These are phyloP conservation scores for Phytophthora litchii DNA, from an alignment of 352 stramenopile genomes.

Conservation along the genomic window DNA sequence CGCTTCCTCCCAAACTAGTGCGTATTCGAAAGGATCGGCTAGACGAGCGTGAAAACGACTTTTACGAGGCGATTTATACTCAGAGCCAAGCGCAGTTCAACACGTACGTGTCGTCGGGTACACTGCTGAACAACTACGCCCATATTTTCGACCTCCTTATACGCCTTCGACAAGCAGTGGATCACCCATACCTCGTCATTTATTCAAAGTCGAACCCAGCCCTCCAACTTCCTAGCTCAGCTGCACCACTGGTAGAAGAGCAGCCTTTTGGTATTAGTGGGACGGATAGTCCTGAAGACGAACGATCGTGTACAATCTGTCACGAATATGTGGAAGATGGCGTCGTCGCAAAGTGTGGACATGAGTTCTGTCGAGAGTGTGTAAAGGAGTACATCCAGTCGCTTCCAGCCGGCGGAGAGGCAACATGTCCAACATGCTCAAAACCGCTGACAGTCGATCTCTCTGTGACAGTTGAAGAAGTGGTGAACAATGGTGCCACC, in stretches of 20 bases:
- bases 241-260: slow-evolving; percentile 61
- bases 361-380: slow-evolving; percentile 92
- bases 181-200: slow-evolving; percentile 98
- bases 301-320: slow-evolving; percentile 89
- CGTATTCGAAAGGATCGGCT: slow-evolving; percentile 84
- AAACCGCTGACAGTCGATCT: slow-evolving; percentile 89
- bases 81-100: slow-evolving; percentile 98
- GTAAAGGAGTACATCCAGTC: slow-evolving; percentile 85
- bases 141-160: slow-evolving; percentile 99
- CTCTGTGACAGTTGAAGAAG: slow-evolving; percentile 31
- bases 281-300: slow-evolving; percentile 33
- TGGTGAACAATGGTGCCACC: slow-evolving; percentile 16
- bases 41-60: slow-evolving; percentile 96
- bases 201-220: slow-evolving; percentile 90
- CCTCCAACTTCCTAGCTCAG: slow-evolving; percentile 59
- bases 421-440: slow-evolving; percentile 81
- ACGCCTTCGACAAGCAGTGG: slow-evolving; percentile 96
- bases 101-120: slow-evolving; percentile 97
- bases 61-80: slow-evolving; percentile 99
- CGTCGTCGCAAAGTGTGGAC: slow-evolving; percentile 88
- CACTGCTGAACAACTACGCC: slow-evolving; percentile 99
- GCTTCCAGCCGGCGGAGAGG: slow-evolving; percentile 56
- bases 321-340: slow-evolving; percentile 92
- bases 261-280: slow-evolving; percentile 54
- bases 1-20: slow-evolving; percentile 88